Evolutionary conservation across 768 basidiomycete species (phyloP), one percentile per base, ranked within the genome.

Genomic region (Rhodotorula sphaerocarpa): DNA sequence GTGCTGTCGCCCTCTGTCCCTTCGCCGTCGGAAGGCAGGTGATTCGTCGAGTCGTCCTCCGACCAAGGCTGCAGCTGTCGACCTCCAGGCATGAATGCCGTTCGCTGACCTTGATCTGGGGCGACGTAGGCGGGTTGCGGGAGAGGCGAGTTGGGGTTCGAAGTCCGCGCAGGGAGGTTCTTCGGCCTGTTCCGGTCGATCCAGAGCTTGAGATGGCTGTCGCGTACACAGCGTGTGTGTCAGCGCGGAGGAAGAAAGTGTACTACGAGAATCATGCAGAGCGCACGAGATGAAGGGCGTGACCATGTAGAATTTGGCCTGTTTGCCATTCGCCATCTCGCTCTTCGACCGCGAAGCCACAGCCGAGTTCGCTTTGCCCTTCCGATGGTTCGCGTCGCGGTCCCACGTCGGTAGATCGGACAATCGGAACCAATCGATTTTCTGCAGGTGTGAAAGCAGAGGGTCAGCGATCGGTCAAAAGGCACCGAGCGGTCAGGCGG

Each of bases 361-460:
- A 39, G 10, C 36, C 10, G 10, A 9, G 36, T 10, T 16, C 10
- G 10, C 72, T 82, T 87, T 73, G 82, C 61, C 66, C 60, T 86
- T 70, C 83, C 83, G 54, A 54, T 56, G 46, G 18, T 55, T 51
- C 11, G 30, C 33, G 18, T 51, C 50, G 64, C 71, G 74, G 36
- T 82, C 90, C 92, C 92, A 99, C 1, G 88, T 90, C 2, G 93
- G 95, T 14, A 99, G 79, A 74, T 96, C 90, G 25, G 80, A 79
- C 54, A 97, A 78, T 63, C 79, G 83, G 76, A 95, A 95, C 95
- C 95, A 99, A 73, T 91, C 86, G 70, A 97, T 97, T 79, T 88
- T 89, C 92, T 96, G 73, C 42, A 47, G 12, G 15, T 57, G 47
- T 66, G 62, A 65, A 67, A 36, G 7, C 20, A 3, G 4, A 5